Conservation (phyloP, 2,329 filamentous ascomycete genomes). For the Aspergillus tamarii region DNA sequence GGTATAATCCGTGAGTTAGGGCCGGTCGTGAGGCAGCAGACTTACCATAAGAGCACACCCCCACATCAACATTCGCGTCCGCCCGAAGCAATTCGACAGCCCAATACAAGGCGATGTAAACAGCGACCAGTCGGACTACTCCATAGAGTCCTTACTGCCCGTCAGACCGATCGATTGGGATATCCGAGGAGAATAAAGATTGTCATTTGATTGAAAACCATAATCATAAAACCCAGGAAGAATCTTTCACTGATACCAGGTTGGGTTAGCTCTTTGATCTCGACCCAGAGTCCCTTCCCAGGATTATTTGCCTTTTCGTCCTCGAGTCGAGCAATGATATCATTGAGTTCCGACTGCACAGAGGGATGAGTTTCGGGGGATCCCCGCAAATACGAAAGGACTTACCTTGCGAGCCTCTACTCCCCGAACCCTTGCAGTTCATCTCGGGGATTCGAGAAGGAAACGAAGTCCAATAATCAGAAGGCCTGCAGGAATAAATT, state of each 20-base stretch:
- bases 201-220: slow-evolving; percentile 25
- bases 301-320: not conserved
- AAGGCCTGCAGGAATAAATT: slow-evolving; percentile 63
- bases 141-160: slow-evolving; percentile 42
- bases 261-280: not conserved
- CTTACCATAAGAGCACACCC: not conserved
- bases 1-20: not conserved
- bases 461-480: slow-evolving; percentile 61
- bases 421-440: slow-evolving; percentile 65
- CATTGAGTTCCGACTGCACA: slow-evolving; percentile 38
- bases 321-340: slow-evolving; percentile 9
- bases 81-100: slow-evolving; percentile 25
- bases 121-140: slow-evolving; percentile 63
- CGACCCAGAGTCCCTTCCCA: not conserved
- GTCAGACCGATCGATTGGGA: slow-evolving; percentile 55
- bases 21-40: not conserved
- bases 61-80: slow-evolving; percentile 63
- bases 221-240: slow-evolving; percentile 11
- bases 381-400: slow-evolving; percentile 57
- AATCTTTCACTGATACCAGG: not conserved
- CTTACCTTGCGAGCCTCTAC: slow-evolving; percentile 62
- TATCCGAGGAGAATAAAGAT: slow-evolving; percentile 62
- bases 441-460: slow-evolving; percentile 66
- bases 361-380: slow-evolving; percentile 55
- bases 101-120: slow-evolving; percentile 54